These are phyloP conservation scores for Fusarium goolgardi DNA, from an alignment of 2,329 filamentous ascomycete genomes.

Conservation along the genomic window DNA sequence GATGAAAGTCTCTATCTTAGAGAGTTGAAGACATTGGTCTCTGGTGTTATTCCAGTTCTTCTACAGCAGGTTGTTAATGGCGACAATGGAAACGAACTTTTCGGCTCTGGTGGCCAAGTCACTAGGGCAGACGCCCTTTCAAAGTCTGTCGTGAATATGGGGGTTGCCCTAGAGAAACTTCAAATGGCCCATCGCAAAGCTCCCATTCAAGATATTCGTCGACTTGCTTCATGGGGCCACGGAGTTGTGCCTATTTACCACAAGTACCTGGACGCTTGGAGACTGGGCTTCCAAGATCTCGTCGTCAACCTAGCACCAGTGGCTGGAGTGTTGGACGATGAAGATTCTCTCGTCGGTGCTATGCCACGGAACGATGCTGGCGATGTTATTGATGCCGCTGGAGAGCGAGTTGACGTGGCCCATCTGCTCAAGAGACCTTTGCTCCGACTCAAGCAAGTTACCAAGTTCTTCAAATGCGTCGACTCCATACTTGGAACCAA, in stretches of 20 bases:
- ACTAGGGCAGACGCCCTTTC: slow-evolving; percentile 72
- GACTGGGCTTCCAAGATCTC: slow-evolving; percentile 92
- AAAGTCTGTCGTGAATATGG: slow-evolving; percentile 94
- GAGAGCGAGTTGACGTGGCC: slow-evolving; percentile 92
- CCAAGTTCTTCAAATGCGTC: slow-evolving; percentile 81
- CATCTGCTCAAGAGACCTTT: slow-evolving; percentile 91
- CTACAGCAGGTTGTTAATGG: slow-evolving; percentile 84
- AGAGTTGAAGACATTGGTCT: slow-evolving; percentile 91
- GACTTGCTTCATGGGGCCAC: slow-evolving; percentile 84
- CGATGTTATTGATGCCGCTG: slow-evolving; percentile 76
- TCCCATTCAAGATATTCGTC: slow-evolving; percentile 76
- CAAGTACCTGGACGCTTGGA: slow-evolving; percentile 89
- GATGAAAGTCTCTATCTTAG: slow-evolving; percentile 91
- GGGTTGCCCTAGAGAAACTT: slow-evolving; percentile 85
- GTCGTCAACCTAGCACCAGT: slow-evolving; percentile 90
- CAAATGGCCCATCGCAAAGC: slow-evolving; percentile 83
- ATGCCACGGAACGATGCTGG: slow-evolving; percentile 72
- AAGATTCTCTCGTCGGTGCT: slow-evolving; percentile 69
- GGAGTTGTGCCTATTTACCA: slow-evolving; percentile 81
- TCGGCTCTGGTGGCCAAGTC: slow-evolving; percentile 66
- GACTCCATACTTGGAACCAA: slow-evolving; percentile 65
- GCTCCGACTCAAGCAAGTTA: slow-evolving; percentile 86
- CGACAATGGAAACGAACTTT: slow-evolving; percentile 73
- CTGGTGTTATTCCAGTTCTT: slow-evolving; percentile 93
- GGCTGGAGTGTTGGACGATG: slow-evolving; percentile 63